Base-by-base conservation (phyloP, 2,329 filamentous ascomycete species). In the Xylaria sp. region DNA sequence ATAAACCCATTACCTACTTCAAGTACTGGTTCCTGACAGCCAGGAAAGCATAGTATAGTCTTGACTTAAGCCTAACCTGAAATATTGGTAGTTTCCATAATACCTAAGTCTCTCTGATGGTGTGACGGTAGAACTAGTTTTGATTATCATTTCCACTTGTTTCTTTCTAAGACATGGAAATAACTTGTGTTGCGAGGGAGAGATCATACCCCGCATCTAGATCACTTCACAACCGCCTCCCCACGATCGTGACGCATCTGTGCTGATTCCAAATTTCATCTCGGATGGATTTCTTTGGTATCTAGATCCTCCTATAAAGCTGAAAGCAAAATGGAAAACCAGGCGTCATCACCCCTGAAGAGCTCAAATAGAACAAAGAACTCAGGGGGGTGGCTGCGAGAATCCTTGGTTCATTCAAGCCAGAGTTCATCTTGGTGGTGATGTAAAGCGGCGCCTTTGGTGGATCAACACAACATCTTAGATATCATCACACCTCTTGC, bases 231-330 rank as follows among this genome's bases (percentile, higher is more conserved):
- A 44, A 36, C 9, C 26, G 49, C 28, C 38, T 44, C 49, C 20
- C n/a, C 15, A n/a, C 28, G 6, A 13, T 56, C 40, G 28, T 28
- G 38, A 56, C 20, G 13, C n/a, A 48, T 11, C 49, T 13, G 51
- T 63, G 51, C 23, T 56, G 28, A 48, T 48, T 26, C 26, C 51
- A 20, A 56, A 56, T 48, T 3, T 26, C 49, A 40, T 26, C 9
- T 46, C 40, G 38, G 28, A 4, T 57, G 17, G 17, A 15, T 56
- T 40, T 44, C 46, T 57, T 20, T 42, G 26, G n/a, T 15, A 23
- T 54, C 36, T 17, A 4, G 1, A 1, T n/a, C 15, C 26, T 20
- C 15, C 46, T 44, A n/a, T 26, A 7, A 11, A 36, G 49, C 48
- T 63, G 26, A 42, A 46, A 46, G 10, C 6, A 36, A 44, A 3